Conservation (phyloP, 352 stramenopile species). For the Pythium oligandrum region DNA sequence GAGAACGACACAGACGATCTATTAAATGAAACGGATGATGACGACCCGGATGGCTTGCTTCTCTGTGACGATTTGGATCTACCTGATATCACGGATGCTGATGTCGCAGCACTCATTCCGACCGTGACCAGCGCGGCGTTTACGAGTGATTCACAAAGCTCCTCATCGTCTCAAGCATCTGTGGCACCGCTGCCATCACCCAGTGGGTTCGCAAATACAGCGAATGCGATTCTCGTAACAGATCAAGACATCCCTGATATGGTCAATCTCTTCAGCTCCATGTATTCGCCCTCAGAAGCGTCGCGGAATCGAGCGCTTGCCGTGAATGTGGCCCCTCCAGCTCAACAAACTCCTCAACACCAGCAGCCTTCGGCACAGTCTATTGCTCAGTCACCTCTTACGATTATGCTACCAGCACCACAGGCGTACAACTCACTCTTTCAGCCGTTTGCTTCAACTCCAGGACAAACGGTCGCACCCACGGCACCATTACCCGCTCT, state of each 20-base stretch:
- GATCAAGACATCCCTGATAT: constrained; percentile 57
- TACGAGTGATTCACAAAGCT: neutral
- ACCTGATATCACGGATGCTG: constrained; percentile 12
- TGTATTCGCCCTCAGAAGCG: constrained; percentile 39
- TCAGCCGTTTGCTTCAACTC: neutral
- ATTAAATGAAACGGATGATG: constrained; percentile 2
- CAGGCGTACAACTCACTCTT: constrained; percentile 27
- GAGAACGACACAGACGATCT: constrained; percentile 20
- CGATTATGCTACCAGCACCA: constrained; percentile 31
- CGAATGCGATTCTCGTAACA: constrained; percentile 12
- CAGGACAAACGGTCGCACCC: constrained; percentile 6
- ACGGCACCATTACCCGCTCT: constrained; percentile 4
- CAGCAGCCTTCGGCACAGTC: constrained; percentile 9
- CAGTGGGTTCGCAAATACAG: constrained; percentile 10
- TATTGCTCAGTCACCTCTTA: constrained; percentile 4
- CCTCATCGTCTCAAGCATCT: constrained; percentile 21
- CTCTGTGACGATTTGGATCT: constrained; percentile 14
- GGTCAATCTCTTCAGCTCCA: constrained; percentile 62
- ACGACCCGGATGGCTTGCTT: constrained; percentile 9
- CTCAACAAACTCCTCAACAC: constrained; percentile 3
- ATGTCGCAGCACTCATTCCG: constrained; percentile 10
- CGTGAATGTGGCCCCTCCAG: neutral
- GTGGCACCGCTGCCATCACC: constrained; percentile 8
- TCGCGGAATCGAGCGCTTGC: neutral
- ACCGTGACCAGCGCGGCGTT: neutral